Base-by-base conservation (phyloP, 345 rosid genomes). In the Raphanus raphanistrum region DNA sequence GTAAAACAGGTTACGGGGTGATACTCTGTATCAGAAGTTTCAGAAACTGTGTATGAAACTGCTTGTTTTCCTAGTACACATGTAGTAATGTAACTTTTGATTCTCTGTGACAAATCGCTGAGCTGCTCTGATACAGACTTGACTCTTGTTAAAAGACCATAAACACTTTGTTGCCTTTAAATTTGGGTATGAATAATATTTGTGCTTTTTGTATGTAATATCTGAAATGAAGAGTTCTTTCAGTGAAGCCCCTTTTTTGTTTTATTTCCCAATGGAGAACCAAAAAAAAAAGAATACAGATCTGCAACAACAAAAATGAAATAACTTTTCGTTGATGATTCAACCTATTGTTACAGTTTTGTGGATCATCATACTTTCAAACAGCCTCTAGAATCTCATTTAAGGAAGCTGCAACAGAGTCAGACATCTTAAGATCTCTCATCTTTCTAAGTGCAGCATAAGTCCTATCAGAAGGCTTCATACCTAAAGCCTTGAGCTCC, bases 391-490 rank as follows among this genome's bases (percentile, higher is more conserved):
- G 36, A 43, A 63, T 73, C 70, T 73, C 63, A 50, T 66, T 66
- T 60, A 59, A 78, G 36, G 68, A 72, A 60, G 73, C 9, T 60
- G 57, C 63, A 32, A 66, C 33, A 48, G 77, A 48, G 4, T 60
- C 68, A 65, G 76, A 32, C 62, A 71, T 25, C 32, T 72, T 72
- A 58, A 66, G 55, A 25, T 72, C 32, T 65, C 68, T 78, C 72
- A 58, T 8, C 50, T 48, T 16, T 12, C 4, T n/a, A 8, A 78
- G 73, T 60, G 71, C 66, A 65, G 67, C 61, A 77, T 71, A 64
- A 64, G 81, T 48, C 63, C 33, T 48, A 72, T n/a, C 65, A 33
- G 73, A 80, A 70, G 65, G 77, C 70, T 72, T 52, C 60, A 76
- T 11, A 50, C 77, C 77, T 21, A 70, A 66, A 16, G 63, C 66